A percentile compares a stretch with the other conserved stretches of the same genome.
Evolutionary conservation across 2,329 filamentous ascomycete genomes (phyloP).

Genomic region (Aspergillus terreus): DNA sequence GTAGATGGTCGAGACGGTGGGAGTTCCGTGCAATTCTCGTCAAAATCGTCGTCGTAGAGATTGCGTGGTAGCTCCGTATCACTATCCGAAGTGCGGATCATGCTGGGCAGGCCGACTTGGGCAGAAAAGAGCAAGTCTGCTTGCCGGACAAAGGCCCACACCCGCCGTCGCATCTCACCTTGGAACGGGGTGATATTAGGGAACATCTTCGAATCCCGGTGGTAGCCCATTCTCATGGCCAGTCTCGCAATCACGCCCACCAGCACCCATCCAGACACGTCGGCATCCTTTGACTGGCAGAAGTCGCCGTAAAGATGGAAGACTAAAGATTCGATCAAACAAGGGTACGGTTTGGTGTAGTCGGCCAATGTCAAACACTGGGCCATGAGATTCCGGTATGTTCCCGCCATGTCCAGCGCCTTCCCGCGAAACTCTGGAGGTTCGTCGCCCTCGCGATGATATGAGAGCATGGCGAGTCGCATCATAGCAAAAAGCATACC

Average conservation of each 20-base stretch:
- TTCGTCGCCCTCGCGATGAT: conserved; percentile 58
- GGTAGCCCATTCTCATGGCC: conserved; percentile 65
- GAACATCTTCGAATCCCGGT: conserved; percentile 59
- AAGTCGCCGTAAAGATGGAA: conserved; percentile 62
- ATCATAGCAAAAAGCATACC: conserved; percentile 63
- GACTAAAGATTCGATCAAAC: conserved; percentile 60
- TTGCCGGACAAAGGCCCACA: conserved; percentile 51
- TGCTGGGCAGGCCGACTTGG: conserved; percentile 64
- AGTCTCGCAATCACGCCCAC: conserved; percentile 58
- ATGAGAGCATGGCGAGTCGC: conserved; percentile 61
- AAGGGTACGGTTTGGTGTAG: conserved; percentile 58
- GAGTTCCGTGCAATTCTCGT: conserved; percentile 51
- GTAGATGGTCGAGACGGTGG: conserved; percentile 55
- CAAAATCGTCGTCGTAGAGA: conserved; percentile 63
- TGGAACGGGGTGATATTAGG: conserved; percentile 58
- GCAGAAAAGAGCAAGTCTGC: conserved; percentile 64
- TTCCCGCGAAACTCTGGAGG: conserved; percentile 60
- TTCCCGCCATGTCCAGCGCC: conserved; percentile 45
- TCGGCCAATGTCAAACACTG: conserved; percentile 62
- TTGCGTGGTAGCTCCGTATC: conserved; percentile 62
- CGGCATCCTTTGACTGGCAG: conserved; percentile 55
- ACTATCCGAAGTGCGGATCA: conserved; percentile 61
- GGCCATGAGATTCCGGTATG: conserved; percentile 54
- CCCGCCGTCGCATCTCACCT: conserved; percentile 54
- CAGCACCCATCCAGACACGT: conserved; percentile 58